Evolutionary conservation across 768 basidiomycete genomes (phyloP), one percentile per base, ranked within the genome.

Genomic region (Boletellus sp.): DNA sequence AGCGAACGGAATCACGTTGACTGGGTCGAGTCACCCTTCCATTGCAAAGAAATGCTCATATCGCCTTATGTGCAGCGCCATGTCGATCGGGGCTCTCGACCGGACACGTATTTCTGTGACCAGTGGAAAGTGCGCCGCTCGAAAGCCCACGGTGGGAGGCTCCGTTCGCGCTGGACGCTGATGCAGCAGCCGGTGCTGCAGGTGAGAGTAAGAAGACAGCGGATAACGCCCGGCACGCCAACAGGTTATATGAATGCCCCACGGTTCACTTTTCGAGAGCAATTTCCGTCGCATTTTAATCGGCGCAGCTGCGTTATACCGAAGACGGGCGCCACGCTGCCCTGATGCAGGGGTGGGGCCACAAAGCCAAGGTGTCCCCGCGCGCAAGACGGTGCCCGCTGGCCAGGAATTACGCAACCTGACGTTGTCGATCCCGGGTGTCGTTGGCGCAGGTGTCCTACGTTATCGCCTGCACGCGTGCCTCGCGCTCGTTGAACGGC

Each of bases 251-350:
- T 40, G 54, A 52, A 63, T 19, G 37, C 42, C 23, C 38, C 47
- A 44, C n/a, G n/a, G n/a, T n/a, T 53, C 49, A 54, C 31, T 22
- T 43, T 12, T 47, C 26, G 35, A 6, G 45, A 48, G 50, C 56
- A 63, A 63, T 63, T 55, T 63, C 63, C 63, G 62, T 50, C 22
- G 39, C 35, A 59, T 56, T 48, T 54, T 43, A 50, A 52, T 56
- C 60, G 60, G 57, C 59, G 63, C 51, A 56, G 56, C 28, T 36
- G 45, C 22, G 37, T 47, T 51, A 52, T 46, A 51, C 32, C 42
- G 35, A 48, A 52, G 16, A 45, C 32, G 41, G 38, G 36, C 22
- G 41, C 42, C 48, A 48, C 45, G 35, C 44, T 53, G n/a, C n/a
- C 47, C 35, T 47, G 26, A 51, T 53, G 44, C 23, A 20, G 19